These are phyloP conservation scores for Trifolium pratense DNA, from an alignment of 306 rosid genomes.

Conservation along the genomic window DNA sequence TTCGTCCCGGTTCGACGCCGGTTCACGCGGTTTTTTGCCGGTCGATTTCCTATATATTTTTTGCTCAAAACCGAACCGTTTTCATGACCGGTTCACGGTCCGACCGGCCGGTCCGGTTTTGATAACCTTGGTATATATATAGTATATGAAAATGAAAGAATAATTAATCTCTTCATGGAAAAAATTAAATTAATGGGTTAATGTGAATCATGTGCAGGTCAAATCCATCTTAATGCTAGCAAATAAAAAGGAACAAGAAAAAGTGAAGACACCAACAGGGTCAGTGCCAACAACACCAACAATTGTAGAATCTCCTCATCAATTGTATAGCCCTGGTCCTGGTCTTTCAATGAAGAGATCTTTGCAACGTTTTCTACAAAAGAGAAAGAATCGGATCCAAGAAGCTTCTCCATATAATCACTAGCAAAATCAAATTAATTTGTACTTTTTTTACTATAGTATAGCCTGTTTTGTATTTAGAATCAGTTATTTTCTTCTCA, in stretches of 20 bases:
- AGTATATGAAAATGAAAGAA: no score
- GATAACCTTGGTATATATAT: no score
- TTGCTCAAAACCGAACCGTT: no score
- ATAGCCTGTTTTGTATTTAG: background rate
- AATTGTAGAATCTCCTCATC: conserved; percentile 41
- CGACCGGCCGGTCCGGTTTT: no score
- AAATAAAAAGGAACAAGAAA: conserved; percentile 47
- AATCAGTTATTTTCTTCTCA: background rate
- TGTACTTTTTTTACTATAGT: background rate
- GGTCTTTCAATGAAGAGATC: conserved; percentile 70
- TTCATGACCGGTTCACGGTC: no score
- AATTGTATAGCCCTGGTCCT: conserved; percentile 40
- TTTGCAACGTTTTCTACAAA: conserved; percentile 72
- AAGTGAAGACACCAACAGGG: conserved; percentile 22
- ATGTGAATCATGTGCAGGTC: conserved; percentile 47
- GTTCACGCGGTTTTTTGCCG: no score
- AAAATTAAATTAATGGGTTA: background rate
- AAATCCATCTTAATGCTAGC: conserved; percentile 59
- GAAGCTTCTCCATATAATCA: conserved; percentile 60
- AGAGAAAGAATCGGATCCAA: conserved; percentile 61
- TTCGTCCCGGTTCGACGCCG: no score
- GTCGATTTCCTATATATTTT: no score
- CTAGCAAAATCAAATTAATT: background rate
- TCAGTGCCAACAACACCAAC: conserved; percentile 40
- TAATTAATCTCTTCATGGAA: background rate